Conservation (phyloP, 2,329 filamentous ascomycete species). For the Colletotrichum tamarilloi region DNA sequence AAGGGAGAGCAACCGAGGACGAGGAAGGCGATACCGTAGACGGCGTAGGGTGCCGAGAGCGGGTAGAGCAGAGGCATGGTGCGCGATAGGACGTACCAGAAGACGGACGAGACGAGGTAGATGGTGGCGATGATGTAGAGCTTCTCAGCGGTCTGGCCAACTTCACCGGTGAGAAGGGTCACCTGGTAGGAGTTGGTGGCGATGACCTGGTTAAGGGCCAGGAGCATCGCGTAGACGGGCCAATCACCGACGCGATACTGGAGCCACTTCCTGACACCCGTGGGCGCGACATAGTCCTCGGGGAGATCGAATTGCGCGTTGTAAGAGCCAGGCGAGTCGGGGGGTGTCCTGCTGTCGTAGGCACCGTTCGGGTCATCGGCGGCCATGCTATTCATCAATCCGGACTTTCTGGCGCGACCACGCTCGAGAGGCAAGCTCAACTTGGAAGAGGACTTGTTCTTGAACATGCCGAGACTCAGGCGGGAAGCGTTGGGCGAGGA, state of each 20-base stretch:
- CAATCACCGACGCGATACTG: conserved; percentile 69
- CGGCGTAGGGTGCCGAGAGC: conserved; percentile 68
- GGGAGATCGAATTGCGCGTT: conserved; percentile 68
- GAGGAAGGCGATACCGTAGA: conserved; percentile 73
- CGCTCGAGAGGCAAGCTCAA: conserved; percentile 28
- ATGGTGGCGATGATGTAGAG: conserved; percentile 70
- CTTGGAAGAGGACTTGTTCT: conserved; percentile 32
- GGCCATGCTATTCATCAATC: conserved; percentile 21
- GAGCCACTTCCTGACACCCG: conserved; percentile 63
- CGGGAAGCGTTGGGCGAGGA: conserved; percentile 24
- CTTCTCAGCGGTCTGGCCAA: conserved; percentile 67
- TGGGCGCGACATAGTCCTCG: conserved; percentile 66
- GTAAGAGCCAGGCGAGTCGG: conserved; percentile 42
- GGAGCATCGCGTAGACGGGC: conserved; percentile 71
- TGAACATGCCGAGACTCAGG: conserved; percentile 27
- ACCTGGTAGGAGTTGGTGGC: conserved; percentile 76
- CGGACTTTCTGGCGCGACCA: conserved; percentile 18
- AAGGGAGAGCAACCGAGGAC: conserved; percentile 71
- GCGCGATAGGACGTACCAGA: conserved; percentile 74
- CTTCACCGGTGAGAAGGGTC: conserved; percentile 73
- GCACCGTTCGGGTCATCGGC: not conserved
- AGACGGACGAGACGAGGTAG: conserved; percentile 66
- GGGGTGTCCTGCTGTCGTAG: conserved; percentile 24
- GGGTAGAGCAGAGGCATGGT: conserved; percentile 65
- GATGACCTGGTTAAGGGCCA: conserved; percentile 72